Percentiles rank a stretch among this genome's conserved stretches.
Evolutionary conservation across 2,329 filamentous ascomycete genomes (phyloP).

Genomic region (Daldinia eschscholtzii): DNA sequence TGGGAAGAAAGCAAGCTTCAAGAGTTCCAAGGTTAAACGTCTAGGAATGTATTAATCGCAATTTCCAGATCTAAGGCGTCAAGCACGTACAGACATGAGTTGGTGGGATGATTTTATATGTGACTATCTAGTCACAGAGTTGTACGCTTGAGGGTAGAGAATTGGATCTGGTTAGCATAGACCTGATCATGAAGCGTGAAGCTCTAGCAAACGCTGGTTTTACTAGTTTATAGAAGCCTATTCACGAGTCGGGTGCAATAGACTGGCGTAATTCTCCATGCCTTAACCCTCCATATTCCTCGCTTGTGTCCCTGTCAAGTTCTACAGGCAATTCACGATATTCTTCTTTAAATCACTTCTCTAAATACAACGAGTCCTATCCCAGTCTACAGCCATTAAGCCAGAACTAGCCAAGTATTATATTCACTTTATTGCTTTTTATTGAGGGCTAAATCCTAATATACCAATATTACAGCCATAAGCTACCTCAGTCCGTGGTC

Average conservation of each 20-base stretch:
- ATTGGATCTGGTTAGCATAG: conserved; percentile 44
- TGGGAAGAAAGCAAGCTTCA: conserved; percentile 71
- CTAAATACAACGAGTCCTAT: too few species aligned
- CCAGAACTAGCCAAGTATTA: too few species aligned
- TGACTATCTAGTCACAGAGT: conserved; percentile 22
- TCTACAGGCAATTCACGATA: too few species aligned
- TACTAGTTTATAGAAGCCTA: conserved; percentile 44
- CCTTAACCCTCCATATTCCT: not conserved
- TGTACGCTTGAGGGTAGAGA: conserved; percentile 48
- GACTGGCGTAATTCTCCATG: conserved; percentile 43
- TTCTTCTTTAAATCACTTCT: too few species aligned
- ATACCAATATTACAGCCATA: not conserved
- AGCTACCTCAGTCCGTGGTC: not conserved
- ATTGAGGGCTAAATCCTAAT: too few species aligned
- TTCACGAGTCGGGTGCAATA: conserved; percentile 46
- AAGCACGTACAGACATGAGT: conserved; percentile 34
- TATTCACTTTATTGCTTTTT: too few species aligned
- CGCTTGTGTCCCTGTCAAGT: too few species aligned
- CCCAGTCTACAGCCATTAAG: too few species aligned
- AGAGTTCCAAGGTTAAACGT: conserved; percentile 70
- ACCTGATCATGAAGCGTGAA: conserved; percentile 36
- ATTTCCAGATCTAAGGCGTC: conserved; percentile 25
- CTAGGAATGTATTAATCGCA: conserved; percentile 23
- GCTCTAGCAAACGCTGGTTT: conserved; percentile 38
- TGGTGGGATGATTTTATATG: conserved; percentile 34